A percentile compares a stretch with the other conserved stretches of the same genome.
Conservation (phyloP, 257 asterid genomes). For the Nicotiana otophora region DNA sequence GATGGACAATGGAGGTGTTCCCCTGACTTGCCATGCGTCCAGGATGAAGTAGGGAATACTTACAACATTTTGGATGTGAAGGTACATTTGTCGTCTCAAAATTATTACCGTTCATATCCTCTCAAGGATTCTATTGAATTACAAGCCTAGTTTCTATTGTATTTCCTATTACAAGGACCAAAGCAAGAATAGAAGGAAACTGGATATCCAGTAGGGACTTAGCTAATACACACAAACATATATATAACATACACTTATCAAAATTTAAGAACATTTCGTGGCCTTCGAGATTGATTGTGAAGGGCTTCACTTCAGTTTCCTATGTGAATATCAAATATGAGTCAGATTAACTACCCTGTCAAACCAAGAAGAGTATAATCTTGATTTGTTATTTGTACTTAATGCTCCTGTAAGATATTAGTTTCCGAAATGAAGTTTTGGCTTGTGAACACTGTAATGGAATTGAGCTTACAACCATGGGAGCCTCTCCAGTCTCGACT, state of each 20-base stretch:
- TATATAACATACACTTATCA: neutral
- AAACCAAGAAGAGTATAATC: conserved; percentile 3
- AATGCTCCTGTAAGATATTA: neutral
- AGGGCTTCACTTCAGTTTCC: neutral
- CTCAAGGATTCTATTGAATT: neutral
- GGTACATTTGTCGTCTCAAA: conserved; percentile 30
- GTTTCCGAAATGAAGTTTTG: neutral
- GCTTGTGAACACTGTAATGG: neutral
- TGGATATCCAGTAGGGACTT: neutral
- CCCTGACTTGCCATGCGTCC: conserved; percentile 73
- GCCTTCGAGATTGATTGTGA: neutral
- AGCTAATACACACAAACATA: neutral
- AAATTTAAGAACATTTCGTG: neutral
- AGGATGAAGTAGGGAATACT: conserved; percentile 80
- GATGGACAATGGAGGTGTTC: conserved; percentile 91
- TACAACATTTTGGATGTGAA: conserved; percentile 83
- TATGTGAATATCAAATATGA: neutral
- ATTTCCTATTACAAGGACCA: neutral
- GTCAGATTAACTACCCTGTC: neutral
- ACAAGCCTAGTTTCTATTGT: neutral
- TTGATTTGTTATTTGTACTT: neutral
- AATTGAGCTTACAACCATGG: neutral
- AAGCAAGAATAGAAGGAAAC: neutral
- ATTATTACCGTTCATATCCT: neutral
- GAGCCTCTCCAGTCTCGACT: neutral